Evolutionary conservation across 257 asterid genomes (phyloP).

Genomic region (Nicotiana obtusifolia): DNA sequence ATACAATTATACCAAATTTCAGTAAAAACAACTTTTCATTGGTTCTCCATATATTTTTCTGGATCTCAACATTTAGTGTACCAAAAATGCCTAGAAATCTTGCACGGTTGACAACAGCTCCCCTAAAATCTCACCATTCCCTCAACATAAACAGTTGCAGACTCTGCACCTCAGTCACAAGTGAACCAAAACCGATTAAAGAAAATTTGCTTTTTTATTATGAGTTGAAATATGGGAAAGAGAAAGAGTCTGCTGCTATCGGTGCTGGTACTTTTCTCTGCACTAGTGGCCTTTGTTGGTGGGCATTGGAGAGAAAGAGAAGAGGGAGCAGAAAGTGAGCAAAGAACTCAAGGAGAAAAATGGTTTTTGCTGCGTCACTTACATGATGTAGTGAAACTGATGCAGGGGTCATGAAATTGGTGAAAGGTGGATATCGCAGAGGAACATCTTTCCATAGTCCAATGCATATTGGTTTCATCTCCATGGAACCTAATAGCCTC

Average conservation of each 20-base stretch:
- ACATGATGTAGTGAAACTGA: conserved; percentile 49
- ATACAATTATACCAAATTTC: neutral
- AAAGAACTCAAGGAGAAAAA: conserved; percentile 20
- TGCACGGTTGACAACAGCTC: conserved; percentile 58
- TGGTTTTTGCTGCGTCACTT: conserved; percentile 53
- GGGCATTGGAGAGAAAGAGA: conserved; percentile 8
- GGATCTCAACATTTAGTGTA: neutral
- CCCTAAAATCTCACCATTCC: neutral
- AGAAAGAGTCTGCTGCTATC: conserved; percentile 2
- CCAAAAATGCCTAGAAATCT: conserved; percentile 1
- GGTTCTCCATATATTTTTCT: neutral
- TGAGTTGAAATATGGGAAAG: conserved; percentile 4
- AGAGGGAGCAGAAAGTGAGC: conserved; percentile 9
- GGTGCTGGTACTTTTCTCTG: conserved; percentile 21
- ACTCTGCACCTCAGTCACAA: neutral
- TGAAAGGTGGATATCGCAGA: conserved; percentile 26
- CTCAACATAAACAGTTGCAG: conserved; percentile 9
- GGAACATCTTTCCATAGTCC: conserved; percentile 14
- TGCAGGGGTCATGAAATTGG: conserved; percentile 66
- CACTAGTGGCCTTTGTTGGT: conserved; percentile 17
- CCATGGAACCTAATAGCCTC: conserved; percentile 75
- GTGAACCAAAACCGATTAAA: neutral
- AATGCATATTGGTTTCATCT: conserved; percentile 67
- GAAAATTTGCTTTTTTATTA: neutral
- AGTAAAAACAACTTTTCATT: neutral